Evolutionary conservation across 2,329 filamentous ascomycete genomes (phyloP).

Genomic region (Aspergillus glaucus): DNA sequence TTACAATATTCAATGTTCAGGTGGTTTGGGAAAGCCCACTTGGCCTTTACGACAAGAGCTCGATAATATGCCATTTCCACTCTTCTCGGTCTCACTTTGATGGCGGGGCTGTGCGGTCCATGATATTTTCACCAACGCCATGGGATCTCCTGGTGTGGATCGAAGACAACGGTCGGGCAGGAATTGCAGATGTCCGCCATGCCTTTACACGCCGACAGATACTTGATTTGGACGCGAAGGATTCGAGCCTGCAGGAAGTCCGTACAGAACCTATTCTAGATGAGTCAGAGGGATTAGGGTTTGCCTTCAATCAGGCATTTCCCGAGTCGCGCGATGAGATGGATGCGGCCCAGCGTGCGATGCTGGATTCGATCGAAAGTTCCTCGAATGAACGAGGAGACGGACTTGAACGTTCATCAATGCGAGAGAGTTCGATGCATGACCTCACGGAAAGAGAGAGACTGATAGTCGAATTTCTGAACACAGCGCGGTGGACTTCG

Average conservation of each 20-base stretch:
- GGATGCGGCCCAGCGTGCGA: conserved; percentile 17
- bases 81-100: conserved; percentile 68
- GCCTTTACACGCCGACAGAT: conserved; percentile 41
- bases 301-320: conserved; percentile 14
- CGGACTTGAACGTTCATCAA: conserved; percentile 19
- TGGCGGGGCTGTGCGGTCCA: conserved; percentile 76
- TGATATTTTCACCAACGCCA: conserved; percentile 84
- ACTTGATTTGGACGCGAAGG: conserved; percentile 30
- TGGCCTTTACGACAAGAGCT: conserved; percentile 26
- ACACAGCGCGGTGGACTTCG: conserved; percentile 35
- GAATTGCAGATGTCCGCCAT: conserved; percentile 43
- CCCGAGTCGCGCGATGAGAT: conserved; percentile 14
- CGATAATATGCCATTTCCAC: conserved; percentile 65
- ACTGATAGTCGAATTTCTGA: conserved; percentile 39
- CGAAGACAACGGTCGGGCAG: conserved; percentile 62
- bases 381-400: conserved; percentile 13
- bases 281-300: conserved; percentile 17
- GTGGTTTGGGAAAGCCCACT: conserved; percentile 19
- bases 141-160: conserved; percentile 92
- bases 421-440: conserved; percentile 32
- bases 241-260: conserved; percentile 27
- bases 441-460: conserved; percentile 38
- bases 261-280: conserved; percentile 24
- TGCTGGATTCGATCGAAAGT: conserved; percentile 21
- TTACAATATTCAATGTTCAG: conserved; percentile 41